Conservation (phyloP, 164 flowering plant genomes). For the Sedum album region DNA sequence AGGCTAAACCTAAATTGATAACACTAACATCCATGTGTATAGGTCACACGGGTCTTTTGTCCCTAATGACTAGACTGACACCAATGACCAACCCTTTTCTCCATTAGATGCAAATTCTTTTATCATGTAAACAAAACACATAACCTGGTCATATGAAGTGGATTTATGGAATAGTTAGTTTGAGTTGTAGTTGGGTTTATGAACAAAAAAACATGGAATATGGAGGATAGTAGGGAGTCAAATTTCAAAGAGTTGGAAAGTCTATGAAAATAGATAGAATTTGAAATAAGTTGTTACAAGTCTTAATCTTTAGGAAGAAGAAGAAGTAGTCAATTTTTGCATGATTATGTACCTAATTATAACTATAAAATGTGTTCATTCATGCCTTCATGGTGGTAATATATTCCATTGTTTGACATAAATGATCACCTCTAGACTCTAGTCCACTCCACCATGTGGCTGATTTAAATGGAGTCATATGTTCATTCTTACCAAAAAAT, state of each 20-base stretch:
- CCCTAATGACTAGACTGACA: background rate
- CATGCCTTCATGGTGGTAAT: background rate
- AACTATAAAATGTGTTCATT: background rate
- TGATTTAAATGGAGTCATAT: no score
- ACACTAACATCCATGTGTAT: background rate
- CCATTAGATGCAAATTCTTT: background rate
- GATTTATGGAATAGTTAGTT: background rate
- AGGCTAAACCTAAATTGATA: background rate
- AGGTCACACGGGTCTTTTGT: slow-evolving; percentile 1
- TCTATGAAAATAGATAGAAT: background rate
- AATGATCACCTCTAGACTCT: background rate
- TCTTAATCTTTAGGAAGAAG: background rate
- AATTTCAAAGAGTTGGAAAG: slow-evolving; percentile 2
- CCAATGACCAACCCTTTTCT: background rate
- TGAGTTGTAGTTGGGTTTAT: background rate
- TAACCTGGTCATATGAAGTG: background rate
- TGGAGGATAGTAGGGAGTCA: slow-evolving; percentile 1
- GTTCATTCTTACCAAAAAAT: no score
- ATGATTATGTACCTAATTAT: background rate
- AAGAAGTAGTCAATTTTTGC: background rate
- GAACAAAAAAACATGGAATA: background rate
- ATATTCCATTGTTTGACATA: background rate
- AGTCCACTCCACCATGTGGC: background rate
- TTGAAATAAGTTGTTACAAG: background rate
- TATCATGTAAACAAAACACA: background rate